Base-by-base conservation (phyloP, 305 asterid species). In the Rubia peregrina region DNA sequence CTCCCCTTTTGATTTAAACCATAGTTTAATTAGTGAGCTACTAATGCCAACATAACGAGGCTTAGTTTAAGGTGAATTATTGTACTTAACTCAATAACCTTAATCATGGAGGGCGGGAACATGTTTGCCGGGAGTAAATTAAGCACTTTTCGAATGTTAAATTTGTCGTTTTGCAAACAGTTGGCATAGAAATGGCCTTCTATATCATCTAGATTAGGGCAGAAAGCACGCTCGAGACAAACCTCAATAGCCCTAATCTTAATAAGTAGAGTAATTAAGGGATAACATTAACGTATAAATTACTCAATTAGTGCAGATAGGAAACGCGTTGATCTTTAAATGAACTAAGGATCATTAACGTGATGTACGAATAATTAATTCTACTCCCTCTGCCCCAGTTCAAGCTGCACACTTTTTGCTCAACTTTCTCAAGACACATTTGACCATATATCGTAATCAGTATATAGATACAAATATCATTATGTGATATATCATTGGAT, bases 161-260 rank as follows among this genome's bases (percentile, higher is more conserved):
- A 48, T 73, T 80, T 76, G 83, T 80, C 83, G 74, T 76, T 51
- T 76, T 43, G 30, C 68, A 38, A 7, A 62, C 44, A 73, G 57
- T 33, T 43, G 42, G 14, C 26, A 17, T 71, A 55, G 44, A 53
- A 70, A 80, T 46, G 49, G 71, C 42, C 69, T 60, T 73, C 6
- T 41, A 65, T n/a, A 24, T 61, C 7, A 26, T 13, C 10, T 26
- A 48, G 63, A 55, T 69, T 69, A 68, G 49, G 5, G 36, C 21
- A 67, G 68, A 3, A 53, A 72, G 73, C 78, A 57, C 61, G 80
- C 80, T 57, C 49, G 30, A 36, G 69, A 71, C 67, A 71, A 42
- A 61, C 67, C 73, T 51, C 59, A 17, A 0, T 17, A 51, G 59
- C 59, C 59, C 59, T 51, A 51, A 51, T 51, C 57, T 17, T 6